Percentiles rank a stretch among this genome's conserved stretches.
Evolutionary conservation across 352 stramenopile genomes (phyloP).

Genomic region (Phytophthora pluvialis): DNA sequence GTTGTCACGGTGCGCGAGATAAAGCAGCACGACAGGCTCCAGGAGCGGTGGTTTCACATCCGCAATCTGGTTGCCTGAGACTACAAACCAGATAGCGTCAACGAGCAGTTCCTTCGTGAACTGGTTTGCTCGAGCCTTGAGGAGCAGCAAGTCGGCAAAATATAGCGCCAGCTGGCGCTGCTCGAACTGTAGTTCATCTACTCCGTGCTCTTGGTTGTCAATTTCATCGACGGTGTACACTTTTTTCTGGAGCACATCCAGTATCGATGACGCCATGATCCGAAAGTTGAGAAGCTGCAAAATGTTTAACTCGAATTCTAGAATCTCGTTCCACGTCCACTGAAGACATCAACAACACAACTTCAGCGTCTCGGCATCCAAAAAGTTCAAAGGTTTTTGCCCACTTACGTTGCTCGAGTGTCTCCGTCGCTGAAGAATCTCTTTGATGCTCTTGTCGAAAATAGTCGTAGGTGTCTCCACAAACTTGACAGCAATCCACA

Average conservation of each 20-base stretch:
- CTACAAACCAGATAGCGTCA: constrained; percentile 66
- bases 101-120: constrained; percentile 59
- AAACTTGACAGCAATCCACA: constrained; percentile 82
- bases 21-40: constrained; percentile 62
- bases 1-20: constrained; percentile 68
- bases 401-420: constrained; percentile 66
- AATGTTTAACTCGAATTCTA: constrained; percentile 52
- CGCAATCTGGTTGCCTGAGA: constrained; percentile 51
- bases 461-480: constrained; percentile 68
- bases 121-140: constrained; percentile 47
- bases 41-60: constrained; percentile 56
- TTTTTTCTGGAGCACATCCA: constrained; percentile 51
- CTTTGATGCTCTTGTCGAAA: constrained; percentile 61
- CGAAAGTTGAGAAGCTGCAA: constrained; percentile 55
- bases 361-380: constrained; percentile 1
- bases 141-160: constrained; percentile 63
- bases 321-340: constrained; percentile 76
- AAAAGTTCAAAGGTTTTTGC: background rate
- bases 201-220: constrained; percentile 11
- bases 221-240: constrained; percentile 36
- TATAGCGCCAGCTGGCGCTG: constrained; percentile 63
- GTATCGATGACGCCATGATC: constrained; percentile 58
- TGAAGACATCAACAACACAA: constrained; percentile 21
- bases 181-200: constrained; percentile 21
- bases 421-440: constrained; percentile 61